Conservation (phyloP, 192 early-diverging fungal genomes). For the Piromyces sp. region DNA sequence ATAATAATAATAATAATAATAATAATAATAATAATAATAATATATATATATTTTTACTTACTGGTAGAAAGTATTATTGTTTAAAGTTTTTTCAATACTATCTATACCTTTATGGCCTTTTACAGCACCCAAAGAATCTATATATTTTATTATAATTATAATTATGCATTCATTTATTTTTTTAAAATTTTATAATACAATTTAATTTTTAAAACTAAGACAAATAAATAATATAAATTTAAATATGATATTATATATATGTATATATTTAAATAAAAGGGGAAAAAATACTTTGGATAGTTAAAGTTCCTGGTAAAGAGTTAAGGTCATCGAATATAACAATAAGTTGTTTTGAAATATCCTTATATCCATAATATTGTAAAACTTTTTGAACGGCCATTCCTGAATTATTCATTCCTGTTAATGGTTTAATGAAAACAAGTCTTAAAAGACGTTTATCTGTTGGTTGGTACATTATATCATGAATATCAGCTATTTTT, state of each 20-base stretch:
- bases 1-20: too few species aligned
- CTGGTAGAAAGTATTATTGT: slow-evolving; percentile 24
- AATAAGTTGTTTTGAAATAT: slow-evolving; percentile 26
- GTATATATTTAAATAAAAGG: too few species aligned
- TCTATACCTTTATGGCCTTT: slow-evolving; percentile 33
- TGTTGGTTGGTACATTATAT: slow-evolving; percentile 20
- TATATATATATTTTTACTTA: not conserved
- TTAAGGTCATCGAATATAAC: slow-evolving; percentile 41
- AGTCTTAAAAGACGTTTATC: slow-evolving; percentile 28
- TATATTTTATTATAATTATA: too few species aligned
- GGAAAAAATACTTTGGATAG: slow-evolving; percentile 23
- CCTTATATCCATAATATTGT: slow-evolving; percentile 18
- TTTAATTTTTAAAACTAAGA: not conserved
- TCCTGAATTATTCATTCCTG: slow-evolving; percentile 34
- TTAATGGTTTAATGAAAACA: slow-evolving; percentile 33
- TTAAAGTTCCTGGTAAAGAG: slow-evolving; percentile 30
- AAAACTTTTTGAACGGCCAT: slow-evolving; percentile 29
- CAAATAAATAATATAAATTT: too few species aligned
- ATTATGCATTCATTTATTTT: too few species aligned
- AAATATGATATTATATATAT: too few species aligned
- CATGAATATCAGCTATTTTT: slow-evolving; percentile 29
- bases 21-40: too few species aligned
- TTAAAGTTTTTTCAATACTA: slow-evolving; percentile 20
- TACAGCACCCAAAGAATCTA: slow-evolving; percentile 12
- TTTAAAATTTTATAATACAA: slow-evolving; percentile 3